phyloP scores from a whole-genome alignment of 1,139 yeast species.

The Hyphopichia fennica region DNA sequence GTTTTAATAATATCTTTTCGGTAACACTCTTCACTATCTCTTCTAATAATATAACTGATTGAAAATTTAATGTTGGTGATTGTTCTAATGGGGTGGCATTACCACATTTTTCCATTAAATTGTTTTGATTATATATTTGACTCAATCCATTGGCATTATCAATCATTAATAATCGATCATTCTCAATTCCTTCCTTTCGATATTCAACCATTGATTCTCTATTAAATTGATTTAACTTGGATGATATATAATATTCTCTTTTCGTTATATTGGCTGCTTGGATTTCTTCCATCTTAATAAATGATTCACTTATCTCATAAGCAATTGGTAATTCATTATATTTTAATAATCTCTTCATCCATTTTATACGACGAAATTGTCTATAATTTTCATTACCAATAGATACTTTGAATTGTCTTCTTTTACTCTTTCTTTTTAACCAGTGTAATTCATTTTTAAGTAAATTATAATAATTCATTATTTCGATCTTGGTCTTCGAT shows the following conservation, averaged over 20 bases:
- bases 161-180: constrained; percentile 1
- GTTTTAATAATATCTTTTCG: constrained; percentile 6
- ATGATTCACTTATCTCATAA: constrained; percentile 51
- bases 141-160: background rate
- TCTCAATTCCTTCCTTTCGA: background rate
- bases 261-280: constrained; percentile 31
- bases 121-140: constrained; percentile 3
- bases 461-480: constrained; percentile 45
- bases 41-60: constrained; percentile 11
- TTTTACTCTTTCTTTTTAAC: constrained; percentile 14
- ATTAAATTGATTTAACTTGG: constrained; percentile 15
- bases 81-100: constrained; percentile 7
- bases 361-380: background rate
- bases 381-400: constrained; percentile 1
- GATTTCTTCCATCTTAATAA: constrained; percentile 47
- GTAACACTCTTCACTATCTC: constrained; percentile 8
- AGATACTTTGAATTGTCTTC: constrained; percentile 8
- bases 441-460: constrained; percentile 26
- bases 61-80: constrained; percentile 10
- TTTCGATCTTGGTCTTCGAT: constrained; percentile 45
- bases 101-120: constrained; percentile 7
- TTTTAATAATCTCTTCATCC: constrained; percentile 19
- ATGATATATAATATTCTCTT: constrained; percentile 16
- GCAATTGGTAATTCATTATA: constrained; percentile 52
- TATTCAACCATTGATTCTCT: constrained; percentile 7